Conservation (phyloP, 495 filamentous ascomycete species). For the Penicillium coprophilum region DNA sequence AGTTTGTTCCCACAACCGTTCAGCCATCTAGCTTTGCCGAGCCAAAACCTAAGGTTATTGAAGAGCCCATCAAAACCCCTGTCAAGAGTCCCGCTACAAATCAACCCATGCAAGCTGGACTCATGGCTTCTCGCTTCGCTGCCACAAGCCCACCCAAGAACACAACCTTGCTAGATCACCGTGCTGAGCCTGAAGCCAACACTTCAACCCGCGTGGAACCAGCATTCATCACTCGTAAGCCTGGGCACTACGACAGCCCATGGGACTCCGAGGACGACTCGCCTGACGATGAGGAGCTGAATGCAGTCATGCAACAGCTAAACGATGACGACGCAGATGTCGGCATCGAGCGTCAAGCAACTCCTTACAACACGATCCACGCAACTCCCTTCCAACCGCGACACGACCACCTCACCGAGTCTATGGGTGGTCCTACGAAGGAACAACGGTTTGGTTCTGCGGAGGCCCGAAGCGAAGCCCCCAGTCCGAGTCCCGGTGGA, state of each 20-base stretch:
- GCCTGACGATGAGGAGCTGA: conserved; percentile 74
- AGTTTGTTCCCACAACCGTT: conserved; percentile 46
- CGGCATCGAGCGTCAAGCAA: conserved; percentile 63
- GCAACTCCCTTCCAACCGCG: conserved; percentile 37
- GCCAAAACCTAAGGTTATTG: conserved; percentile 9
- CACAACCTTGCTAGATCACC: conserved; percentile 10
- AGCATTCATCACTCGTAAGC: not conserved
- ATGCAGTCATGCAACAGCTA: conserved; percentile 81
- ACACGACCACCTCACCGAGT: conserved; percentile 26
- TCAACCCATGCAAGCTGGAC: conserved; percentile 24
- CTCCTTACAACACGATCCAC: conserved; percentile 30
- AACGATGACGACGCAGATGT: conserved; percentile 68
- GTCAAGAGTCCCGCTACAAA: conserved; percentile 18
- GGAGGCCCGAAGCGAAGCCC: conserved; percentile 66
- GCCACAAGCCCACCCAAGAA: conserved; percentile 29
- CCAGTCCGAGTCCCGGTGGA: conserved; percentile 71
- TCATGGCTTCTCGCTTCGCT: conserved; percentile 45
- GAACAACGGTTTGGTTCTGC: conserved; percentile 54
- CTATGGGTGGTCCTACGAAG: conserved; percentile 50
- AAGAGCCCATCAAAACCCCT: conserved; percentile 7
- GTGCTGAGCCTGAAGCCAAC: conserved; percentile 11
- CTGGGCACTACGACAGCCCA: conserved; percentile 13
- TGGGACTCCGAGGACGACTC: conserved; percentile 36
- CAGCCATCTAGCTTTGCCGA: conserved; percentile 42
- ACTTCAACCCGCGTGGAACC: conserved; percentile 11